These are phyloP conservation scores for Penicillium herquei DNA, from an alignment of 495 filamentous ascomycete genomes.

Conservation along the genomic window DNA sequence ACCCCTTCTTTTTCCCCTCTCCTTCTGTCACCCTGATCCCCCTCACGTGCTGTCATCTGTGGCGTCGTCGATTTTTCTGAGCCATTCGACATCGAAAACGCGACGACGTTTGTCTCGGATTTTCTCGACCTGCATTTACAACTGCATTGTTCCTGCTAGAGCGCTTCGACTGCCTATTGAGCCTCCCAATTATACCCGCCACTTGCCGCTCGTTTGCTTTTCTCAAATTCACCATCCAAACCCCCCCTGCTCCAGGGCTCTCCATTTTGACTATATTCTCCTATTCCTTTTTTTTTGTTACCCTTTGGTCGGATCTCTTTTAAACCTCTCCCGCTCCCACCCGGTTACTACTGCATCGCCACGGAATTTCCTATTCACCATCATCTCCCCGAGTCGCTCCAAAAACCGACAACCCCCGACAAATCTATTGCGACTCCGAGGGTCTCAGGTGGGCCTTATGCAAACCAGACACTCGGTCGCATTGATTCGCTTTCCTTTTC, in stretches of 20 bases:
- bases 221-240: neutral
- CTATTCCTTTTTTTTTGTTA: neutral
- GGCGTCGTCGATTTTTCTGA: constrained; percentile 7
- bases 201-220: constrained; percentile 21
- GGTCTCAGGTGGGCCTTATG: constrained; percentile 18
- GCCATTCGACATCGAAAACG: constrained; percentile 7
- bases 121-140: constrained; percentile 25
- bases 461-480: constrained; percentile 13
- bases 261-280: neutral
- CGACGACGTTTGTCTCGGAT: constrained; percentile 26
- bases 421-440: too few species aligned
- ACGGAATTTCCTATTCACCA: too few species aligned
- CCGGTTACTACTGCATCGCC: too few species aligned
- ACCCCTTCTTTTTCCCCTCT: constrained; percentile 3
- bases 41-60: constrained; percentile 19
- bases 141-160: constrained; percentile 35
- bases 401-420: too few species aligned
- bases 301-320: too few species aligned
- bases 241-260: neutral
- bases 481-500: constrained; percentile 11
- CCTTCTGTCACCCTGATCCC: neutral
- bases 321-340: too few species aligned
- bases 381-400: too few species aligned
- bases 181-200: neutral
- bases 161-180: neutral